Percentiles rank a stretch among this genome's conserved stretches.
Conservation (phyloP, 2,329 filamentous ascomycete species). For the Cladosporium sp. region DNA sequence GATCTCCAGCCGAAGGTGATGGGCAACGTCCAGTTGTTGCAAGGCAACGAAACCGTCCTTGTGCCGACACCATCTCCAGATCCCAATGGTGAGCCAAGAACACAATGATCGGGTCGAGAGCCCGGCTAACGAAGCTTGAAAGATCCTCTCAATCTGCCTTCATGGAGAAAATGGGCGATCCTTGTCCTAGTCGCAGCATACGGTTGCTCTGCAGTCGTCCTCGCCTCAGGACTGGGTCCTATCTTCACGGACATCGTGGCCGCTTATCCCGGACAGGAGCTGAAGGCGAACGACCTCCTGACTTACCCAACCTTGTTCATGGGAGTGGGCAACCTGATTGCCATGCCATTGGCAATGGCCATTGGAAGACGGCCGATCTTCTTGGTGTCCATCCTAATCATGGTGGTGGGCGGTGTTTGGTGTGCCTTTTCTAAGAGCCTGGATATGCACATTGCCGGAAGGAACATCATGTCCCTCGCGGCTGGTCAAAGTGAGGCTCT, state of each 20-base stretch:
- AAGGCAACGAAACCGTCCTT: conserved; percentile 4
- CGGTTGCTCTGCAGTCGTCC: conserved; percentile 34
- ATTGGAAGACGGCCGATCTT: conserved; percentile 32
- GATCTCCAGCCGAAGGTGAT: neutral
- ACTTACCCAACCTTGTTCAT: conserved; percentile 32
- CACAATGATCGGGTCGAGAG: neutral
- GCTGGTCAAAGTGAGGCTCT: conserved; percentile 21
- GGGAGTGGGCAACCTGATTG: conserved; percentile 35
- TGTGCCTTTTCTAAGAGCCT: conserved; percentile 18
- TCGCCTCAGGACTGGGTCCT: conserved; percentile 24
- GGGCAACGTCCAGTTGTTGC: conserved; percentile 1
- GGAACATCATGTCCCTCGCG: conserved; percentile 26
- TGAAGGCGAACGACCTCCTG: conserved; percentile 33
- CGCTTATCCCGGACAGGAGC: conserved; percentile 9
- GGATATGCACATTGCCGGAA: conserved; percentile 23
- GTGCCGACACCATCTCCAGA: conserved; percentile 9
- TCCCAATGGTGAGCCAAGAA: conserved; percentile 2
- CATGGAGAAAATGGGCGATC: conserved; percentile 34
- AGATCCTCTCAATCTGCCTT: conserved; percentile 38
- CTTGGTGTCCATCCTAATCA: conserved; percentile 23
- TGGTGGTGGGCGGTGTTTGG: conserved; percentile 24
- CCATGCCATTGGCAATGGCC: conserved; percentile 29
- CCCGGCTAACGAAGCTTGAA: conserved; percentile 2
- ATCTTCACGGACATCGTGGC: conserved; percentile 10
- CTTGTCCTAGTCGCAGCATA: conserved; percentile 35